Evolutionary conservation across 2,329 filamentous ascomycete genomes (phyloP).

Genomic region (Magnaporthales sp.): DNA sequence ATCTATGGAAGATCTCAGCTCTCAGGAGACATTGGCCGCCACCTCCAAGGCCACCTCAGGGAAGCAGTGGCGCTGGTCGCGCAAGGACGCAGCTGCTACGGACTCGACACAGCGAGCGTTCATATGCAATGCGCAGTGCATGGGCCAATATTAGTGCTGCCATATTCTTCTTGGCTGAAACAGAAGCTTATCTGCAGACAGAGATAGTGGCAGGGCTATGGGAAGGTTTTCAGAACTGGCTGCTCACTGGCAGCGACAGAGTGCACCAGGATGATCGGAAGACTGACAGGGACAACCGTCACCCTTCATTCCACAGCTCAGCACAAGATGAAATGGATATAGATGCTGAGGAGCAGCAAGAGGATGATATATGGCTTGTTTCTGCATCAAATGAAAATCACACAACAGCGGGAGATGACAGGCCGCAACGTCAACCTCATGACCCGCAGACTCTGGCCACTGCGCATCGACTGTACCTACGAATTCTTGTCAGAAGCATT

Average conservation of each 20-base stretch:
- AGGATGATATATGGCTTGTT: constrained; percentile 34
- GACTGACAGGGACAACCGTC: not conserved
- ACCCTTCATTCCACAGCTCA: not conserved
- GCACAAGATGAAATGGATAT: constrained; percentile 1
- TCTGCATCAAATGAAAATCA: constrained; percentile 11
- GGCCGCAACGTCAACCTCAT: constrained; percentile 32
- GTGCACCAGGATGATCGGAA: constrained; percentile 7
- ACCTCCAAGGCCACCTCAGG: constrained; percentile 56
- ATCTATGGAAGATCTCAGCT: constrained; percentile 77
- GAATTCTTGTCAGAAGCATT: constrained; percentile 55
- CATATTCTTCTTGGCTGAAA: constrained; percentile 82
- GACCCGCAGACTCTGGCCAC: constrained; percentile 80
- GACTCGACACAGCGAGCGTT: constrained; percentile 53
- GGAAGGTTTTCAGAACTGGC: constrained; percentile 70
- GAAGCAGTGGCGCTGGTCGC: constrained; percentile 50
- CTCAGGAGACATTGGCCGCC: constrained; percentile 70
- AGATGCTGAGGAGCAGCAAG: constrained; percentile 17
- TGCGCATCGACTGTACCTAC: constrained; percentile 71
- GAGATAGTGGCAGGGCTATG: constrained; percentile 79
- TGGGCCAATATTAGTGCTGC: constrained; percentile 88
- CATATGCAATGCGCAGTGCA: constrained; percentile 63
- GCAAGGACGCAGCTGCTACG: constrained; percentile 54
- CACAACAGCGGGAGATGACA: constrained; percentile 3
- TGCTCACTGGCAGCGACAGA: constrained; percentile 36
- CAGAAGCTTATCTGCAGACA: constrained; percentile 80